Evolutionary conservation across 2,329 filamentous ascomycete species (phyloP).

Genomic region (Beauveria varroae): DNA sequence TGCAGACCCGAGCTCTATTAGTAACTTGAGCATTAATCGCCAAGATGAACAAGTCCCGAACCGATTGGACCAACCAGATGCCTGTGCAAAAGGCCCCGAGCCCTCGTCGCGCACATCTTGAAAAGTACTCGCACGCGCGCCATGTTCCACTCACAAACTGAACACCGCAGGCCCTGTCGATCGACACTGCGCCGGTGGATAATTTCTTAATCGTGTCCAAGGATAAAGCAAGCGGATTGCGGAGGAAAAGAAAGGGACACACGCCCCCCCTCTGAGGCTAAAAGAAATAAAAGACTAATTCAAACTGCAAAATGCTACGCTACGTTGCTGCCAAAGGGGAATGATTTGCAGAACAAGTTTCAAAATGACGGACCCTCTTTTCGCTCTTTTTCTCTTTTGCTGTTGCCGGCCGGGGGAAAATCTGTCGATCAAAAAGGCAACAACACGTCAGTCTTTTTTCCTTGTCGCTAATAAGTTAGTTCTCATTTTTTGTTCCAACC

Average conservation of each 20-base stretch:
- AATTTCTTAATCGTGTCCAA: background rate
- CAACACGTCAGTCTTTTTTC: background rate
- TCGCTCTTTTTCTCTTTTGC: background rate
- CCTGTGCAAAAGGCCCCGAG: background rate
- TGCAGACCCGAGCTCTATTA: too few relatives aligned
- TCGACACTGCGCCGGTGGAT: constrained; percentile 1
- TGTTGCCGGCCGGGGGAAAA: background rate
- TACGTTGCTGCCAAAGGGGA: background rate
- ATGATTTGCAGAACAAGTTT: constrained; percentile 11
- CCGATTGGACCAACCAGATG: background rate
- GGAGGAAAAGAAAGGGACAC: background rate
- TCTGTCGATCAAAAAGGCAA: background rate
- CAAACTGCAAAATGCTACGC: background rate
- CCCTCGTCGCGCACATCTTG: background rate
- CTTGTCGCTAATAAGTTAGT: too few relatives aligned
- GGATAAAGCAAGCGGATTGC: background rate
- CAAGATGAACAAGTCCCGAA: background rate
- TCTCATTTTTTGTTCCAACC: too few relatives aligned
- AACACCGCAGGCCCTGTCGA: constrained; percentile 8
- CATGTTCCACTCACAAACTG: background rate
- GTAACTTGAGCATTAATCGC: background rate
- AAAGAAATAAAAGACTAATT: background rate
- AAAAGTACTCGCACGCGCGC: background rate
- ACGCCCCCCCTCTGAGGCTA: background rate
- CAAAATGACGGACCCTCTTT: background rate